phyloP scores from a whole-genome alignment of 108 stramenopile genomes.

The Cyclotella atomus region DNA sequence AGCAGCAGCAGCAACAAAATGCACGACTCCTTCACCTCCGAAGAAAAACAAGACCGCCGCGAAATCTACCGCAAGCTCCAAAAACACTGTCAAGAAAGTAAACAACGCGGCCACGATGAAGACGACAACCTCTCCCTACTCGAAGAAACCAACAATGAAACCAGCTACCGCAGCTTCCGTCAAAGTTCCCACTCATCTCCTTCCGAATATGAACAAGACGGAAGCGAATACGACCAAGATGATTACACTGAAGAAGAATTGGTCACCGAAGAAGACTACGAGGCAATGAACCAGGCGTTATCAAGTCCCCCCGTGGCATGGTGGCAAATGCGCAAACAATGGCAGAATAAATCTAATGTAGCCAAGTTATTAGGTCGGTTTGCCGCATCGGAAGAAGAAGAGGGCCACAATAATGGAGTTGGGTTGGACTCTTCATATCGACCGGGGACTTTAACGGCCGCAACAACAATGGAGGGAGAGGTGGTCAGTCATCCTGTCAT shows the following conservation, averaged over 20 bases:
- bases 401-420: neutral
- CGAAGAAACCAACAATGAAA: neutral
- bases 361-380: neutral
- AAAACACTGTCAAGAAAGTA: constrained; percentile 4
- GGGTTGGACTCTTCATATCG: neutral
- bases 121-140: neutral
- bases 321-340: constrained; percentile 46
- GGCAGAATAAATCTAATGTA: constrained; percentile 24
- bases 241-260: neutral
- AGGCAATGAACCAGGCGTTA: constrained; percentile 37
- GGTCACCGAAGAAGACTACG: constrained; percentile 16
- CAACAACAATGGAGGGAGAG: neutral
- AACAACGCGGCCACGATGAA: neutral
- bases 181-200: no score
- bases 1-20: neutral
- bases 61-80: constrained; percentile 8
- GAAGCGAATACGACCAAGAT: neutral
- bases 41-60: constrained; percentile 5
- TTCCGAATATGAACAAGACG: neutral
- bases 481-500: constrained; percentile 38
- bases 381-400: constrained; percentile 7
- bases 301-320: constrained; percentile 31
- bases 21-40: neutral
- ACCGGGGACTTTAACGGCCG: neutral
- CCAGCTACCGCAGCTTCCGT: no score